Evolutionary conservation across 495 filamentous ascomycete genomes (phyloP).

Genomic region (Penicillium mononematosum): DNA sequence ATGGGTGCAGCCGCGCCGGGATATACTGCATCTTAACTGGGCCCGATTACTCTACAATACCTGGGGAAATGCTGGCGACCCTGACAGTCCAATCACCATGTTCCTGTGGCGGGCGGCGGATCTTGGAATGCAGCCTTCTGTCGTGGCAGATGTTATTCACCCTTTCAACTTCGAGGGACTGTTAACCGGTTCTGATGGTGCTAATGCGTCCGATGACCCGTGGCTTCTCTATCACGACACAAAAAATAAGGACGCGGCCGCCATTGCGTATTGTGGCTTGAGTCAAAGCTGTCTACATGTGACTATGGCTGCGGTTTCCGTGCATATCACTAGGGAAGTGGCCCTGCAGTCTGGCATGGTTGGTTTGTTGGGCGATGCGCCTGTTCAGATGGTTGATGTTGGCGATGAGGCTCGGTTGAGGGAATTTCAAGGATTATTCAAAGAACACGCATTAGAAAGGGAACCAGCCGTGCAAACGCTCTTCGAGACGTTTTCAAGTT

Average conservation of each 20-base stretch:
- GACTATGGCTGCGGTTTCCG: not conserved
- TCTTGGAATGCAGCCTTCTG: not conserved
- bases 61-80: too few relatives aligned
- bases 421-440: not conserved
- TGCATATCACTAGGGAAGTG: not conserved
- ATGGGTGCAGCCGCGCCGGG: slow-evolving; percentile 1
- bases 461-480: slow-evolving; percentile 1
- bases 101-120: not conserved
- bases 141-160: not conserved
- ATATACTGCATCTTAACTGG: slow-evolving; percentile 1
- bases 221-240: too few relatives aligned
- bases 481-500: not conserved
- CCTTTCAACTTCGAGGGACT: not conserved
- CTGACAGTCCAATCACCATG: too few relatives aligned
- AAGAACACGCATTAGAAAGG: slow-evolving; percentile 3
- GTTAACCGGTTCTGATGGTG: not conserved
- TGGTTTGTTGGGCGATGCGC: not conserved
- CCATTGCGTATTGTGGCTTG: too few relatives aligned
- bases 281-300: too few relatives aligned
- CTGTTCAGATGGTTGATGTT: slow-evolving; percentile 7
- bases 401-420: not conserved
- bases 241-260: too few relatives aligned
- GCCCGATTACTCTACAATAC: too few relatives aligned
- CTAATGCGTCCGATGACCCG: not conserved
- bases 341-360: slow-evolving; percentile 3